Evolutionary conservation across 129 eudicot genomes (phyloP), one percentile per base, ranked within the genome.

Genomic region (Chrysanthemum makinoi): DNA sequence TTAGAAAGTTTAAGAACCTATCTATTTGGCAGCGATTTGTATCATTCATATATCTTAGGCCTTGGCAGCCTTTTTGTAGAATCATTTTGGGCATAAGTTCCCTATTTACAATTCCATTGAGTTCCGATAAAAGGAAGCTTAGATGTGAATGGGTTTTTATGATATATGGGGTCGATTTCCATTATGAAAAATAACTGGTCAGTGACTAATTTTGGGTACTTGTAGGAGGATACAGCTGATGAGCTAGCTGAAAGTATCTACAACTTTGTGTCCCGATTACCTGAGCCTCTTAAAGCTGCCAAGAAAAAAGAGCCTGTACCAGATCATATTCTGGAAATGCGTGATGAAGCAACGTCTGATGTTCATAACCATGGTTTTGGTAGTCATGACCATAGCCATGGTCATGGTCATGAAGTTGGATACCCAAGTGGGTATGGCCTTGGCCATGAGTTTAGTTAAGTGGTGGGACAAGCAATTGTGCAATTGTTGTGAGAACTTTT

Each of bases 151-250:
- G 22, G 30, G 58, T 59, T 60, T 59, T 6, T 24, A 59, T 72
- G 68, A 60, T 72, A 24, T 72, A 35, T 54, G 10, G 19, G 57
- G 77, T 60, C 17, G 58, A 62, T 50, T 50, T 17, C 43, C 39
- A 51, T 73, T 17, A 35, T 61, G 60, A 64, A 63, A 20, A 63
- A 19, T 46, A n/a, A 15, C 26, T 15, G 39, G 16, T 18, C 18
- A 17, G 62, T 33, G 24, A 62, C 63, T 30, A 16, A 62, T 62
- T 62, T 50, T 62, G 35, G 58, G 22, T 64, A 53, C 13, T 9
- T 75, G 53, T 83, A 93, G 98, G 96, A 85, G 15, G 83, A 85
- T 71, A 85, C 80, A 64, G 71, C 96, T 22, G 84, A 79, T 49
- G 95, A 92, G 86, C 63, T 93, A 63, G 96, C 90, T 26, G 81